Base-by-base conservation (phyloP, 2,329 filamentous ascomycete species). In the Xylaria sp. region DNA sequence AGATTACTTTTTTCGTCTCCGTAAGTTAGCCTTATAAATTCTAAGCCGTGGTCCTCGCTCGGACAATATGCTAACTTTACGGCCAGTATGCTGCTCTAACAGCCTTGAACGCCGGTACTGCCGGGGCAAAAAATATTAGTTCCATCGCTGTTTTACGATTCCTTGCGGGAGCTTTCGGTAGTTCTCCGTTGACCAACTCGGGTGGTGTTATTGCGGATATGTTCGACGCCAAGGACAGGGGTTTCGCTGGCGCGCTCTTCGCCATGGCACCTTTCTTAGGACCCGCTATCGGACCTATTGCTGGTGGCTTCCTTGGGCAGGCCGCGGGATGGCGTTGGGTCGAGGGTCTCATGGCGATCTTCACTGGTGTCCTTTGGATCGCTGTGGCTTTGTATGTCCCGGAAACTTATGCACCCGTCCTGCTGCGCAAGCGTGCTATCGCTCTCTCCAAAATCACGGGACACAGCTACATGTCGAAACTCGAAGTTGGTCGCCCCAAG, bases 311-410 rank as follows among this genome's bases (percentile, higher is more conserved):
- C 77, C 80, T 92, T 1, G 88, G 89, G 10, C 84, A 89, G 77
- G 83, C 85, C 1, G 85, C 84, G 15, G 90, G 90, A 18, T 92
- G 91, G 91, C 83, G 89, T 74, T 92, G 91, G 91, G 86, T 92
- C 25, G 85, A 90, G 79, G 90, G 89, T 1, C 80, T 92, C 9
- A 85, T 91, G 80, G 86, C 88, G 58, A 86, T 87, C 68, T 90
- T 92, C 77, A 89, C 88, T 2, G 89, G 88, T 10, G 79, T 84
- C 12, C 83, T 91, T 59, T 90, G 88, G 85, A 84, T 90, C 60
- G 61, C 83, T 23, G 84, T 85, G 66, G 75, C 83, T 0, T 71
- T 88, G 20, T 72, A 84, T 55, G 83, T 90, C 3, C 88, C 88
- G 3, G 88, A 90, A 79, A 90, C 88, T 0, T 90, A 90, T 77